Evolutionary conservation across 2,329 filamentous ascomycete species (phyloP), one percentile per base, ranked within the genome.

Genomic region (Paracamarosporium sp.): DNA sequence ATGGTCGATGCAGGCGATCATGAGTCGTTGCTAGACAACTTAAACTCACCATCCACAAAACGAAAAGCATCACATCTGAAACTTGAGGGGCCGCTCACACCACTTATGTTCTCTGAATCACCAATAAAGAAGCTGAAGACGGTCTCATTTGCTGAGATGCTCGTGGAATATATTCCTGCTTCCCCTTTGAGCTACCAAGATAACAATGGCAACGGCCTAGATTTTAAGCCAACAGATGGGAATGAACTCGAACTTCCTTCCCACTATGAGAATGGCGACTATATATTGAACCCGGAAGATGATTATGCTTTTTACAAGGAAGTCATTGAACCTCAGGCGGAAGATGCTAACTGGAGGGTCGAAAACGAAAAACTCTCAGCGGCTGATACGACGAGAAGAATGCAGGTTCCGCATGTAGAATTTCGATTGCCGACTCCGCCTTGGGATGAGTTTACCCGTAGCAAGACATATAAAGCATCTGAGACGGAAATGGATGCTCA

Each of bases 331-430:
- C 72, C 77, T 15, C 55, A 77, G 13, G 80, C 76, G 3, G 65
- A 74, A 30, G 65, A 78, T 30, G 76, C 71, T 3, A 69, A 76
- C 3, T 56, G 65, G 13, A 68, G 63, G 17, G 43, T 80, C 2
- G 72, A 78, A n/a, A 74, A 79, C 31, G 83, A 85, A 59, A 73
- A 78, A 51, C 70, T 85, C 2, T 73, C 74, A 8, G 79, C 80
- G 57, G 72, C 78, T 11, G 82, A 83, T 58, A 81, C 82, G 0
- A 81, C 76, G 4, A 74, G 76, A 48, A 78, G 84, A 36, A 77
- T 85, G 1, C 64, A 78, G n/a, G 77, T 85, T 4, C 84, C 84
- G 0, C 27, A 71, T 0, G 68, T 87, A 58, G 80, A 82, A 27
- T 78, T 81, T 33, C 70, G 75, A 0, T 60, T 73, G 15, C 75